Evolutionary conservation across 176 grass and related monocot species (phyloP), one percentile per base, ranked within the genome.

Genomic region (Aegilops umbellulata): DNA sequence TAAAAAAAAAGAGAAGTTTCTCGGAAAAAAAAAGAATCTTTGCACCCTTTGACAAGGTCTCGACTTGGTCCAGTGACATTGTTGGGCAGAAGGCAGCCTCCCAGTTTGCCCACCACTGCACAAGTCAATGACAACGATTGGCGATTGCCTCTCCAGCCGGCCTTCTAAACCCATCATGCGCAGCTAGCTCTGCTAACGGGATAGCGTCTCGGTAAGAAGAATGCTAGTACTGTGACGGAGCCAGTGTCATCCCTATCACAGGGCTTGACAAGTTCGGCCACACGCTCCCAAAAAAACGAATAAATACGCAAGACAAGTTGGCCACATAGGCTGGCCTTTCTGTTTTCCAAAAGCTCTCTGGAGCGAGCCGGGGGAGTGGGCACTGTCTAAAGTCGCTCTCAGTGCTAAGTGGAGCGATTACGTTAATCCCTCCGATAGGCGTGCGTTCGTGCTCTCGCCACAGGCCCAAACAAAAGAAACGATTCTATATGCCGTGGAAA

Each of bases 391-490:
- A 24, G 29, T 14, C 60, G 24, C 76, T 85, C 61, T 81, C 29
- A n/a, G 75, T 46, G 77, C 14, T 31, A 38, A 55, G 9, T 29
- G 19, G 46, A 62, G 23, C 10, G 83, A 64, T 76, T 87, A 91
- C 38, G 62, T 51, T 87, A 91, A 88, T 85, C 86, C 65, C 36
- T 66, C 17, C 8, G 8, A 23, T 10, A 2, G 1, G 31, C 83
- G 80, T 86, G 89, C 46, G 60, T 51, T 1, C 88, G 80, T 91
- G 89, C 78, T 83, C 27, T 20, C 36, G 25, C 68, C 80, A 82
- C 89, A 46, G 13, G 34, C 36, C 27, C 30, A 22, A 9, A 9
- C 55, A 8, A 58, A 83, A 65, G 29, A 87, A 85, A 65, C 29
- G 0, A n/a, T 25, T 79, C 44, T 23, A 7, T 10, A 27, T 41